A percentile compares a stretch with the other conserved stretches of the same genome.
Conservation (phyloP, 2,329 filamentous ascomycete genomes). For the Fusarium tricinctum region DNA sequence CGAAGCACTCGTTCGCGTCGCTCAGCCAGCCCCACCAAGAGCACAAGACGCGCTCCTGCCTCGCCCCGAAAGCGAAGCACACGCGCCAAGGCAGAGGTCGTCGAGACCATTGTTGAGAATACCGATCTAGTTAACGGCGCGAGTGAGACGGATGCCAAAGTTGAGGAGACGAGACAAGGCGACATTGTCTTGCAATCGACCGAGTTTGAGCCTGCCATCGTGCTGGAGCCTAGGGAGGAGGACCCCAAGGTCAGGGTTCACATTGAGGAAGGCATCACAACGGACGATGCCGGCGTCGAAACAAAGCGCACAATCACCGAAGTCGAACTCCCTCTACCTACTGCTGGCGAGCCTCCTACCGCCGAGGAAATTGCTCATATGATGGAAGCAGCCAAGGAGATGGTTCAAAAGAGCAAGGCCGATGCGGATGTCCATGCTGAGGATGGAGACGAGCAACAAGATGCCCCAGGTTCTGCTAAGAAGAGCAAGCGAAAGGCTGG, state of each 20-base stretch:
- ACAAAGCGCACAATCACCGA: constrained; percentile 80
- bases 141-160: constrained; percentile 24
- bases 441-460: constrained; percentile 57
- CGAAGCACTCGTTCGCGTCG: constrained; percentile 66
- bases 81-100: constrained; percentile 59
- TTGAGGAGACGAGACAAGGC: constrained; percentile 51
- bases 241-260: constrained; percentile 76
- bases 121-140: constrained; percentile 51
- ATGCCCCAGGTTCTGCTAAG: constrained; percentile 58
- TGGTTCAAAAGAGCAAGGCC: constrained; percentile 79
- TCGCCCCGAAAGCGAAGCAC: constrained; percentile 69
- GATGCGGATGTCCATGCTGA: constrained; percentile 56
- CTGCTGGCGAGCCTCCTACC: constrained; percentile 75
- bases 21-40: constrained; percentile 71
- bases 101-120: constrained; percentile 51
- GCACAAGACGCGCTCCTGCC: constrained; percentile 60
- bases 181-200: constrained; percentile 61
- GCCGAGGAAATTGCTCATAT: constrained; percentile 85
- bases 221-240: constrained; percentile 67
- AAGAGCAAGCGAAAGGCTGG: constrained; percentile 81
- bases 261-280: constrained; percentile 74
- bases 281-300: constrained; percentile 70
- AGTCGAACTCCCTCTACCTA: constrained; percentile 76
- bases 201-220: constrained; percentile 64
- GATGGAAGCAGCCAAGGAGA: constrained; percentile 87